Conservation (phyloP, 2,329 filamentous ascomycete genomes). For the Ophiocordyceps camponoti-saundersi region DNA sequence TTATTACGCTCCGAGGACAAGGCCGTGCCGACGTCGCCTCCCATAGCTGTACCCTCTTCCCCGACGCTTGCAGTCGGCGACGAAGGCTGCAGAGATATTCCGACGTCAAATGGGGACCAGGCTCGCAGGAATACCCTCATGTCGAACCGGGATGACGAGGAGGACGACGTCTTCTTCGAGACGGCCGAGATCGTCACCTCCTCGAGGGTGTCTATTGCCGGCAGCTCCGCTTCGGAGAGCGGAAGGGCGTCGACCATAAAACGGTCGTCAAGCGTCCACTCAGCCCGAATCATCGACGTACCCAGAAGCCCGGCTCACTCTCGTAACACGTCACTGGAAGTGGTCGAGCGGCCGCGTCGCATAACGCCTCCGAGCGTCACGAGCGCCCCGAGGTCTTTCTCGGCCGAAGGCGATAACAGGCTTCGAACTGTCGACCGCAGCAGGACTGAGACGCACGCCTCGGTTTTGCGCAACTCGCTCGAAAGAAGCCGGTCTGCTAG, state of each 20-base stretch:
- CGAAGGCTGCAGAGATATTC: slow-evolving; percentile 2
- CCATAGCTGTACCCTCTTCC: not conserved
- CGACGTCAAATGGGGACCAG: slow-evolving; percentile 1
- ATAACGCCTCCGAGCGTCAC: slow-evolving; percentile 22
- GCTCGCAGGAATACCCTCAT: slow-evolving; percentile 3
- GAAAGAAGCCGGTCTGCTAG: not conserved
- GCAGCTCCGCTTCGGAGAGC: slow-evolving; percentile 32
- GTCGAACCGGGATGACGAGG: slow-evolving; percentile 20
- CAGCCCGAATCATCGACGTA: slow-evolving; percentile 41
- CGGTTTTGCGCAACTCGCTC: not conserved
- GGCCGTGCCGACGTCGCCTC: not conserved
- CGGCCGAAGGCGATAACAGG: slow-evolving; percentile 21
- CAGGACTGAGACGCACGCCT: not conserved
- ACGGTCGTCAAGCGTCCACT: slow-evolving; percentile 31
- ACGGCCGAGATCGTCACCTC: slow-evolving; percentile 40
- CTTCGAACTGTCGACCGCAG: not conserved
- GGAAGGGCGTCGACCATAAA: slow-evolving; percentile 20
- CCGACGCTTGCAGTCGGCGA: not conserved
- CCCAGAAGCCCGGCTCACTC: slow-evolving; percentile 33
- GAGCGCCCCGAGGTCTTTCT: slow-evolving; percentile 16
- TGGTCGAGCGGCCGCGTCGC: slow-evolving; percentile 22
- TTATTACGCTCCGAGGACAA: not conserved
- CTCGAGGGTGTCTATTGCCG: slow-evolving; percentile 35
- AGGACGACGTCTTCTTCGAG: slow-evolving; percentile 33
- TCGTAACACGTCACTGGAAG: slow-evolving; percentile 29